Evolutionary conservation across 179 eudicot species (phyloP).

Genomic region (Heliamphora pulchella): DNA sequence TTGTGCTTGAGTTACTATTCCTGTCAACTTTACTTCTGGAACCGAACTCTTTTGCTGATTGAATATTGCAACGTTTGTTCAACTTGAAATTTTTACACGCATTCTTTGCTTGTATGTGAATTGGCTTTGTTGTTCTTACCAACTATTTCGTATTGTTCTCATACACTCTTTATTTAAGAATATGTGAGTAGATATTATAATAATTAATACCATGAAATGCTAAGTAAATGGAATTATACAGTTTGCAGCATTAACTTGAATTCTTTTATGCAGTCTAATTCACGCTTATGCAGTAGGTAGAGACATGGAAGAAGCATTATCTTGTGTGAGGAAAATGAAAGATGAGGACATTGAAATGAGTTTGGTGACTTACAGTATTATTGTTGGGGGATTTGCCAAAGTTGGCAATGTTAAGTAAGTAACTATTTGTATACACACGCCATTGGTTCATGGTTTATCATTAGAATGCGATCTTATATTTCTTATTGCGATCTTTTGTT

Average conservation of each 20-base stretch:
- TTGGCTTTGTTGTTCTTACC: neutral
- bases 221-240: neutral
- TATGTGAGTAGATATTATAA: neutral
- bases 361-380: conserved; percentile 83
- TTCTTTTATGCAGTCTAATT: conserved; percentile 65
- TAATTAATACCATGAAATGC: neutral
- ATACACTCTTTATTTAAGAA: neutral
- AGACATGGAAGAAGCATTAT: conserved; percentile 95
- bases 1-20: neutral
- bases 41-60: neutral
- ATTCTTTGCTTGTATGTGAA: conserved; percentile 2
- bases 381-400: conserved; percentile 88
- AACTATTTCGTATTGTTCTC: neutral
- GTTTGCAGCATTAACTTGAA: conserved; percentile 13
- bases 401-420: conserved; percentile 76
- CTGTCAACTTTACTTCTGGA: neutral
- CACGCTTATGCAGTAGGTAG: conserved; percentile 91
- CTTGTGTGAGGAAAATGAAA: conserved; percentile 91
- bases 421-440: neutral
- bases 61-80: neutral
- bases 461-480: neutral
- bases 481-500: neutral
- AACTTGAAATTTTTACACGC: neutral
- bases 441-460: neutral
- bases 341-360: conserved; percentile 76